These are phyloP conservation scores for Venturia effusa DNA, from an alignment of 2,329 filamentous ascomycete species.

Conservation along the genomic window DNA sequence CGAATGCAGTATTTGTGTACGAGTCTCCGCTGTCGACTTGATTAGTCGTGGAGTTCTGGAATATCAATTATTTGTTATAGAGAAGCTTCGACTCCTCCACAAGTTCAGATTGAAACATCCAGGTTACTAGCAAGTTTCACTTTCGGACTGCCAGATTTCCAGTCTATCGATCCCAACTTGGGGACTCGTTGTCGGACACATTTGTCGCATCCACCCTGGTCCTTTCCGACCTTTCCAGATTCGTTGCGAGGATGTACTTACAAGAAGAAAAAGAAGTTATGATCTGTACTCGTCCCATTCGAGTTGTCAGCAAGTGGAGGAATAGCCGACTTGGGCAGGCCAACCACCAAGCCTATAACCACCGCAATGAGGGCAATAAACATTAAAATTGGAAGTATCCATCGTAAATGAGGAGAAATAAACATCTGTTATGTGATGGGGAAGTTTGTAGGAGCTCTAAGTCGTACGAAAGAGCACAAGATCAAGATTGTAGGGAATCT, in stretches of 20 bases:
- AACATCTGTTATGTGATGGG: neutral
- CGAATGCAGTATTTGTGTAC: slow-evolving; percentile 1
- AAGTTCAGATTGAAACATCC: neutral
- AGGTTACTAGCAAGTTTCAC: neutral
- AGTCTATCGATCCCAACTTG: neutral
- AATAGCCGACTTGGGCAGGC: neutral
- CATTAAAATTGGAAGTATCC: neutral
- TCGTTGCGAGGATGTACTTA: neutral
- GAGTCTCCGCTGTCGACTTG: neutral
- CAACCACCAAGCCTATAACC: neutral
- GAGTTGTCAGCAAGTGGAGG: neutral
- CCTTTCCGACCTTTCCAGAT: too few relatives aligned
- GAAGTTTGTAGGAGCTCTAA: neutral
- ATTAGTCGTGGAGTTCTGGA: neutral
- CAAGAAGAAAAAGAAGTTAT: slow-evolving; percentile 2
- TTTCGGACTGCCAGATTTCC: neutral
- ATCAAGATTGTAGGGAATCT: neutral
- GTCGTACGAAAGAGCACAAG: neutral
- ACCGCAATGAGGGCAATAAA: neutral
- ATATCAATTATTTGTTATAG: too few relatives aligned
- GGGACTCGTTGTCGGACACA: neutral
- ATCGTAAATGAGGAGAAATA: neutral
- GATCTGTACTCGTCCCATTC: neutral
- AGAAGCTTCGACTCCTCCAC: neutral
- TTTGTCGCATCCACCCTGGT: neutral